phyloP scores from a whole-genome alignment of 75 land plant genomes.

The Sequoia sempervirens region DNA sequence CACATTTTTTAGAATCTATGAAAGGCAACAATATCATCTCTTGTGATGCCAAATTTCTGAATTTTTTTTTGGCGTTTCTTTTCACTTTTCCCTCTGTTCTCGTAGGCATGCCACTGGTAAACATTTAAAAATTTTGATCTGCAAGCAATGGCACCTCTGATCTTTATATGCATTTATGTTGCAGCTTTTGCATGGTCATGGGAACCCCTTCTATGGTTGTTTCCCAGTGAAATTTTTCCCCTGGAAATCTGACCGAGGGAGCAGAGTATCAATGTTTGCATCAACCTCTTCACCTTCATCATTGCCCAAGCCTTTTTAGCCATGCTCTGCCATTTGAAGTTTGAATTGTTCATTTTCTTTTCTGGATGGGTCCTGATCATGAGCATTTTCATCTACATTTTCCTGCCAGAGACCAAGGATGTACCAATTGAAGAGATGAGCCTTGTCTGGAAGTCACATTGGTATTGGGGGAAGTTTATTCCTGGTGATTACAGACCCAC shows the following conservation, averaged over 20 bases:
- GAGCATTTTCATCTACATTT: constrained; percentile 26
- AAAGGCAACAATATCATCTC: too few species aligned
- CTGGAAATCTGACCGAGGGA: constrained; percentile 46
- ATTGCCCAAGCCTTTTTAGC: constrained; percentile 48
- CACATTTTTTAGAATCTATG: too few species aligned
- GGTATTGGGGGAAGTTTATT: constrained; percentile 44
- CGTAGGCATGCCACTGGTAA: too few species aligned
- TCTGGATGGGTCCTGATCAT: constrained; percentile 40
- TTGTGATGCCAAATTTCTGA: too few species aligned
- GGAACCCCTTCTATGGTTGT: constrained; percentile 52
- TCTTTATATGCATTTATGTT: constrained; percentile 33
- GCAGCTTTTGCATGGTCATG: constrained; percentile 49
- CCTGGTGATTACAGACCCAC: constrained; percentile 6
- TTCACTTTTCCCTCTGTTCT: too few species aligned
- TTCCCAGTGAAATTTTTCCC: constrained; percentile 56
- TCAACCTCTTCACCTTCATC: constrained; percentile 46
- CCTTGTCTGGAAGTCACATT: constrained; percentile 46
- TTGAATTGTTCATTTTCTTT: constrained; percentile 51
- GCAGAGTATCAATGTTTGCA: constrained; percentile 46
- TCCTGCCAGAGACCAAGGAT: constrained; percentile 58
- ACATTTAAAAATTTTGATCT: too few species aligned
- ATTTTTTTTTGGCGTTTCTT: too few species aligned
- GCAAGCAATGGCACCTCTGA: constrained; percentile 1
- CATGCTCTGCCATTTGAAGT: constrained; percentile 51
- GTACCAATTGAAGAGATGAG: constrained; percentile 57